These are phyloP conservation scores for Erigeron canadensis DNA, from an alignment of 129 eudicot genomes.

Conservation along the genomic window DNA sequence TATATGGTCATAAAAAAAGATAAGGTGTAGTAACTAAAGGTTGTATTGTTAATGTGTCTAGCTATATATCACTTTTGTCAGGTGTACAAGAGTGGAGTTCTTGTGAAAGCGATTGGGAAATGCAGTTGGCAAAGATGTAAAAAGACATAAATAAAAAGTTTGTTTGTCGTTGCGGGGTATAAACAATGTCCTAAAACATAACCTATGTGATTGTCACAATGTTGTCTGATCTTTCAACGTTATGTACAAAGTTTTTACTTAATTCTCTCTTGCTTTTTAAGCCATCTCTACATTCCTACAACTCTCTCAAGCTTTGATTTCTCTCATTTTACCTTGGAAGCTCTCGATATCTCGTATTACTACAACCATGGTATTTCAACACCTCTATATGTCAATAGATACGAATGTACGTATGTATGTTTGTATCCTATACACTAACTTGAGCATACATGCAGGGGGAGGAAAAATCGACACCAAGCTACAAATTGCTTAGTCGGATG, in stretches of 20 bases:
- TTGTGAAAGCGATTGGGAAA: slow-evolving; percentile 29
- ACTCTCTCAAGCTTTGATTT: slow-evolving; percentile 2
- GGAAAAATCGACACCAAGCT: slow-evolving; percentile 20
- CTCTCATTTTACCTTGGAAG: background rate
- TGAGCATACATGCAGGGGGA: slow-evolving; percentile 33
- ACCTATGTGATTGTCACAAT: slow-evolving; percentile 10
- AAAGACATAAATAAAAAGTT: slow-evolving; percentile 15
- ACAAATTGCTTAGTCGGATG: slow-evolving; percentile 25
- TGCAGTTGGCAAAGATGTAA: slow-evolving; percentile 37
- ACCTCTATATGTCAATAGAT: background rate
- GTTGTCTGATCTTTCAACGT: slow-evolving; percentile 25
- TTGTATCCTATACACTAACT: background rate
- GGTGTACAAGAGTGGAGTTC: slow-evolving; percentile 30
- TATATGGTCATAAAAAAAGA: background rate
- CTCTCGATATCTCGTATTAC: background rate
- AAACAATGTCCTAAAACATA: slow-evolving; percentile 33
- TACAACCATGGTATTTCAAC: slow-evolving; percentile 31
- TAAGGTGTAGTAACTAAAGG: background rate
- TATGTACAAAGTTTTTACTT: slow-evolving; percentile 22
- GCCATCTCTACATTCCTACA: slow-evolving; percentile 8
- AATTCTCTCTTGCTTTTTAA: slow-evolving; percentile 25
- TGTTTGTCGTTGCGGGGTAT: slow-evolving; percentile 30
- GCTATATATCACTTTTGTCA: slow-evolving; percentile 16
- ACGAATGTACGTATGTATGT: background rate
- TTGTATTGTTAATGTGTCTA: background rate